Evolutionary conservation across 768 basidiomycete species (phyloP).

Genomic region (Obba rivulosa): DNA sequence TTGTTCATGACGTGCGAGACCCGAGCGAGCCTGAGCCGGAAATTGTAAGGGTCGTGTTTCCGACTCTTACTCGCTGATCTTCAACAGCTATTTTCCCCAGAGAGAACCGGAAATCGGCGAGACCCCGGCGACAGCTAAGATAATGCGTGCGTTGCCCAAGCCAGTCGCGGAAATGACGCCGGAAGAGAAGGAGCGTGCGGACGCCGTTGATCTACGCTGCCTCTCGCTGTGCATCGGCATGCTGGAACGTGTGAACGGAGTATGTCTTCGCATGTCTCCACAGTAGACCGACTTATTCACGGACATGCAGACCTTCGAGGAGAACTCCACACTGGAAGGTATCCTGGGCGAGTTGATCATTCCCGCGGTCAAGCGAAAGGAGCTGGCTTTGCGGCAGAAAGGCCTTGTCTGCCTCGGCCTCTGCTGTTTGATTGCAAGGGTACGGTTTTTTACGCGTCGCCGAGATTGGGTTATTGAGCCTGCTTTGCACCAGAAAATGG

Average conservation of each 20-base stretch:
- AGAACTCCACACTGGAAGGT: conserved; percentile 68
- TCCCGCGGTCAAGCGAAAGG: conserved; percentile 86
- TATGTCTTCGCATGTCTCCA: conserved; percentile 31
- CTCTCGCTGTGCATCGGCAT: conserved; percentile 74
- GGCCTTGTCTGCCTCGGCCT: conserved; percentile 77
- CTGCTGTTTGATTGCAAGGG: conserved; percentile 81
- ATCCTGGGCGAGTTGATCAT: conserved; percentile 78
- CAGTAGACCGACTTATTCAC: background rate
- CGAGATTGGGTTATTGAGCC: background rate
- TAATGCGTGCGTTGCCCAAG: conserved; percentile 25
- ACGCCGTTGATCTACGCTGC: conserved; percentile 69
- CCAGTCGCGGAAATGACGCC: conserved; percentile 41
- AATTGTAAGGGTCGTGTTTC: conserved; percentile 11
- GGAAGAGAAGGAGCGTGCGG: conserved; percentile 53
- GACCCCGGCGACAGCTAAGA: conserved; percentile 21
- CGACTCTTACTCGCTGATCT: conserved; percentile 1
- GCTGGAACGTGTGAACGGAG: conserved; percentile 82
- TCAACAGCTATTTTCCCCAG: conserved; percentile 14
- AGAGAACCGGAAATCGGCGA: conserved; percentile 29
- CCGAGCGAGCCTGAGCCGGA: conserved; percentile 36
- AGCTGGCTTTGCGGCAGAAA: conserved; percentile 73
- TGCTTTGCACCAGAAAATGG: conserved; percentile 44
- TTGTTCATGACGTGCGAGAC: conserved; percentile 76
- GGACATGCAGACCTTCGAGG: conserved; percentile 43
- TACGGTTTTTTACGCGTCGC: conserved; percentile 18